These are phyloP conservation scores for Cryptosporidium viatorum DNA, from an alignment of 169 alveolate genomes.

Conservation along the genomic window DNA sequence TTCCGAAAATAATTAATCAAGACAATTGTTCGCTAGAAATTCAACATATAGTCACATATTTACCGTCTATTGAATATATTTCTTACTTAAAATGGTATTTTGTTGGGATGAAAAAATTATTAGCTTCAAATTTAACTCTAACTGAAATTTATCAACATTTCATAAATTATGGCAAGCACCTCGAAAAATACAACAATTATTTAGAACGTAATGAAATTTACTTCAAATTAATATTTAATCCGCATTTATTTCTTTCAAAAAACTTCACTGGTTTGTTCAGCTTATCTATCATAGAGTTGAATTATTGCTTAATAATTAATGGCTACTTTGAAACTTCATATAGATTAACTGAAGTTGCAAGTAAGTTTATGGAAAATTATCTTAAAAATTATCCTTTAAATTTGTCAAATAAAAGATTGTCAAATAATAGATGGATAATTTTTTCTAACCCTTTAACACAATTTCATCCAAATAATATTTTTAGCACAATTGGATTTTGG, in stretches of 20 bases:
- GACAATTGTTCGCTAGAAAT: not conserved
- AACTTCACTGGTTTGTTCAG: not conserved
- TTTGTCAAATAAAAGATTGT: not conserved
- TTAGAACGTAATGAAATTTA: conserved; percentile 1
- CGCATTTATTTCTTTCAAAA: not conserved
- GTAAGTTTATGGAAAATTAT: not conserved
- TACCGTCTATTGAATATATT: conserved; percentile 50
- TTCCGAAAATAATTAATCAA: conserved; percentile 2
- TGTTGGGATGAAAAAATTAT: conserved; percentile 15
- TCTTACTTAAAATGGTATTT: conserved; percentile 44
- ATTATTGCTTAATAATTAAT: conserved; percentile 4
- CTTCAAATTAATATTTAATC: not conserved
- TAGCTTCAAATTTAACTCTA: not conserved
- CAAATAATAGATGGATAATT: not conserved
- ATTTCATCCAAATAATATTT: not conserved
- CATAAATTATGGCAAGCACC: not conserved
- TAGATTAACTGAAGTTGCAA: conserved; percentile 23
- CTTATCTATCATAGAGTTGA: conserved; percentile 3
- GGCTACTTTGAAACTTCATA: conserved; percentile 52
- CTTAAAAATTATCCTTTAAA: not conserved
- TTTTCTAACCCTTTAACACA: not conserved
- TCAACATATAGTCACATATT: conserved; percentile 20
- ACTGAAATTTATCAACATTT: not conserved
- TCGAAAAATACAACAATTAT: not conserved
- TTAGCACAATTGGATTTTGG: conserved; percentile 62